Conservation (phyloP, 345 rosid genomes). For the Luvunga scandens region DNA sequence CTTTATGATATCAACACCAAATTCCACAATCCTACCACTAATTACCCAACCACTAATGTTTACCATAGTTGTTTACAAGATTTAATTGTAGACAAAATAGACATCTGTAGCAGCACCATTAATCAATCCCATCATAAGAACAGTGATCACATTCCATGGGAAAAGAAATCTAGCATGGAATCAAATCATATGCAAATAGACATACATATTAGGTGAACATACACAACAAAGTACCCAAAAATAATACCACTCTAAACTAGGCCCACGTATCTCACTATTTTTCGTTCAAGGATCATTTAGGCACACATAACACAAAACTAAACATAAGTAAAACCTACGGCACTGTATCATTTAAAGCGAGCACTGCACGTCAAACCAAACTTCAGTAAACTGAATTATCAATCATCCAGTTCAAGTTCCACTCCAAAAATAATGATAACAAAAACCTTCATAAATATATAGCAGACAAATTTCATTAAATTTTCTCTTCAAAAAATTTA, state of each 20-base stretch:
- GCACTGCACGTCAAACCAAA: neutral
- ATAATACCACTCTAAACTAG: neutral
- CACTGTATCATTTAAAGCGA: neutral
- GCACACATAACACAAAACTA: neutral
- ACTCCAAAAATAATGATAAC: neutral
- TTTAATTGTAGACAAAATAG: neutral
- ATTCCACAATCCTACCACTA: neutral
- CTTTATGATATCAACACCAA: neutral
- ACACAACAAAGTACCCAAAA: neutral
- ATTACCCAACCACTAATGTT: neutral
- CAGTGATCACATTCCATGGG: neutral
- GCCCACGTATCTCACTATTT: neutral
- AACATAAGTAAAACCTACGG: neutral
- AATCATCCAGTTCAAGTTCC: neutral
- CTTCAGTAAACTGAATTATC: neutral
- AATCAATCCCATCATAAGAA: neutral
- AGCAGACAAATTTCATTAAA: neutral
- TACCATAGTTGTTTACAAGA: neutral
- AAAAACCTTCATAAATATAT: neutral
- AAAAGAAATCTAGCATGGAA: neutral
- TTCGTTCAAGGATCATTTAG: no score
- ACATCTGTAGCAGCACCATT: neutral
- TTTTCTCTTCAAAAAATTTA: neutral
- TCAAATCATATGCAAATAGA: neutral
- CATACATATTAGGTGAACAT: neutral